Conservation (phyloP, 805 yeast species). For the Candida berthetii region DNA sequence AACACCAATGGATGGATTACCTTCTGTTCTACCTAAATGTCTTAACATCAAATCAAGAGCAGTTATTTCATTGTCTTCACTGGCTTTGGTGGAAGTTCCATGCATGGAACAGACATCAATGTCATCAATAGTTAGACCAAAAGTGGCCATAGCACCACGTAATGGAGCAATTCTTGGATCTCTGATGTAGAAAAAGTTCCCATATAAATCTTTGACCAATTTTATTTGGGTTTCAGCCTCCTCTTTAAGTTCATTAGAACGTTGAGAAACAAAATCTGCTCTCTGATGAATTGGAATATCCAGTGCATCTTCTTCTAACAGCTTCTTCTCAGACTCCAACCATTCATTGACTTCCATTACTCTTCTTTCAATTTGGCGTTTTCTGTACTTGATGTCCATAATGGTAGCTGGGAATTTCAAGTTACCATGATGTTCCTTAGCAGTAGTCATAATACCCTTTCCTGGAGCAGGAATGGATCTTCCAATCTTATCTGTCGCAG, state of each 20-base stretch:
- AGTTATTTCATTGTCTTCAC: conserved; percentile 95
- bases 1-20: conserved; percentile 96
- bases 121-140: conserved; percentile 90
- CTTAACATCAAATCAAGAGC: conserved; percentile 89
- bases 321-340: conserved; percentile 76
- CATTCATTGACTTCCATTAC: conserved; percentile 71
- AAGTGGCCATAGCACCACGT: conserved; percentile 94
- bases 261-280: conserved; percentile 64
- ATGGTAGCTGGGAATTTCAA: conserved; percentile 74
- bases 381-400: conserved; percentile 88
- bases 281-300: conserved; percentile 41
- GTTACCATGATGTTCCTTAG: conserved; percentile 84
- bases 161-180: conserved; percentile 96
- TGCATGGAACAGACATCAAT: conserved; percentile 97
- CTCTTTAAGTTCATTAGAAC: conserved; percentile 79
- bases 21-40: conserved; percentile 94
- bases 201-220: conserved; percentile 90
- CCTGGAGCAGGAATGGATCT: conserved; percentile 99
- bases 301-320: conserved; percentile 65
- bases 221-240: conserved; percentile 82
- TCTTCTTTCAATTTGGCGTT: conserved; percentile 82
- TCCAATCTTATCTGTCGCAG: conserved; percentile 98
- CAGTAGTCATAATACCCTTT: conserved; percentile 97
- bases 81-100: conserved; percentile 98
- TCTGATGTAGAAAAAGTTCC: conserved; percentile 85